Base-by-base conservation (phyloP, 495 filamentous ascomycete genomes). In the Penicillium lividum region DNA sequence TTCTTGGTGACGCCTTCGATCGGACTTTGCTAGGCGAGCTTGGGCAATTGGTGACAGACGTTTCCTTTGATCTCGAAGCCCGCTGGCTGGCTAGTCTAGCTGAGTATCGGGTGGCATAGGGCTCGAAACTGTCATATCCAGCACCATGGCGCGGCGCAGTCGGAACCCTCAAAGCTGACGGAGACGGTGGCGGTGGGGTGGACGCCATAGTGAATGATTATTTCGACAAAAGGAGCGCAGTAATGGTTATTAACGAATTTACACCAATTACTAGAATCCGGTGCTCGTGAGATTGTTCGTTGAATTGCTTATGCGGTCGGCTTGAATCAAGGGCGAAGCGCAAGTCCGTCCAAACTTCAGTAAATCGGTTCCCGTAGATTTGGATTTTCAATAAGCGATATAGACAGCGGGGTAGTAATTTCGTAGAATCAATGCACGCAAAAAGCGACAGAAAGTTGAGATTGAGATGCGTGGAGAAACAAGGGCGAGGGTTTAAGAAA, bases 121-220 rank as follows among this genome's bases (percentile, higher is more conserved):
- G 88, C 60, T 88, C 83, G 72, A 86, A 91, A 51, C 74, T 68
- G 74, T 95, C 89, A 56, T 83, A 80, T 64, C 79, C 85, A 51
- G 82, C 68, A 48, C 89, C 89, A 74, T 86, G 84, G 36, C 82
- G 84, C 16, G 92, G 92, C 40, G 91, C 89, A 48, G 84, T 78
- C 48, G 92, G 92, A 40, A 87, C 86, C 56, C 81, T 80, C 47
- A 89, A 68, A 43, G 45, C 28, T 30, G 65, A 62, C 6, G 77
- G 76, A 31, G 80, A 78, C 40, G 80, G 75, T 42, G 84, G 84
- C 16, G 86, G 86, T 40, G 89, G 88, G 61, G 91, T 91, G 44
- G 85, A 46, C 25, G 34, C 46, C 28, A 53, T 53, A 42, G 7
- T 18, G 49, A 30, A 38, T 40, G 33, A 31, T 15, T 36, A n/a